phyloP scores from a whole-genome alignment of 345 rosid species.

The Arabidopsis suecica region DNA sequence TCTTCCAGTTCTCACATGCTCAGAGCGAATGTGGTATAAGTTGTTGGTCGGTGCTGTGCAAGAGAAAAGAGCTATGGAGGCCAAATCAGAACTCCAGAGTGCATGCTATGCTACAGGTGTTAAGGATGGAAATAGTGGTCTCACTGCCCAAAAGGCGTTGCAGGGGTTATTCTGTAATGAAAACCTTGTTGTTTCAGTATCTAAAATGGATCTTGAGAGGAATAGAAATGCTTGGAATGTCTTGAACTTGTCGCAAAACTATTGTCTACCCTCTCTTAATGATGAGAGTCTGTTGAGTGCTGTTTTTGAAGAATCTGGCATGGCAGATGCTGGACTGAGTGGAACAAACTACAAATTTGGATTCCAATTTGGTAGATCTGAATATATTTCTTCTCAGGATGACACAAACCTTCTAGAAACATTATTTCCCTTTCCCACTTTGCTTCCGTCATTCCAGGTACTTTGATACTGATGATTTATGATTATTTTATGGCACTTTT shows the following conservation, averaged over 20 bases:
- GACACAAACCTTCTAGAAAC: constrained; percentile 64
- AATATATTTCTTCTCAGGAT: constrained; percentile 62
- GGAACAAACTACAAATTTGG: constrained; percentile 82
- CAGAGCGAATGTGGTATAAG: constrained; percentile 63
- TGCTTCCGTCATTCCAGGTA: constrained; percentile 93
- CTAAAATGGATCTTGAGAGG: constrained; percentile 59
- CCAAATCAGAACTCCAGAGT: constrained; percentile 43
- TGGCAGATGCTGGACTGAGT: constrained; percentile 43
- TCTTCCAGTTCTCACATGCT: constrained; percentile 47
- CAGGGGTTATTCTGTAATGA: constrained; percentile 68
- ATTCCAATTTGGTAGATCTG: constrained; percentile 70
- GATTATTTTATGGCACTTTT: constrained; percentile 20
- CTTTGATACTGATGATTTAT: not conserved
- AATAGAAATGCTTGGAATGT: constrained; percentile 56
- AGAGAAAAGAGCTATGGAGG: constrained; percentile 50
- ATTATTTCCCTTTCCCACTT: constrained; percentile 87
- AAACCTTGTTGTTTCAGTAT: constrained; percentile 73
- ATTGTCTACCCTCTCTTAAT: constrained; percentile 74
- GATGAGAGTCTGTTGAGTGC: constrained; percentile 72
- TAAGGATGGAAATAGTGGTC: constrained; percentile 33
- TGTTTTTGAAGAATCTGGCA: constrained; percentile 56
- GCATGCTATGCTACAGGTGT: constrained; percentile 41
- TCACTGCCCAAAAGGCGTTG: constrained; percentile 42
- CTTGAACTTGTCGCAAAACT: constrained; percentile 66
- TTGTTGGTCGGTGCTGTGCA: constrained; percentile 56